Evolutionary conservation across 2,329 filamentous ascomycete species (phyloP), one percentile per base, ranked within the genome.

Genomic region (Chaetothyriales sp.): DNA sequence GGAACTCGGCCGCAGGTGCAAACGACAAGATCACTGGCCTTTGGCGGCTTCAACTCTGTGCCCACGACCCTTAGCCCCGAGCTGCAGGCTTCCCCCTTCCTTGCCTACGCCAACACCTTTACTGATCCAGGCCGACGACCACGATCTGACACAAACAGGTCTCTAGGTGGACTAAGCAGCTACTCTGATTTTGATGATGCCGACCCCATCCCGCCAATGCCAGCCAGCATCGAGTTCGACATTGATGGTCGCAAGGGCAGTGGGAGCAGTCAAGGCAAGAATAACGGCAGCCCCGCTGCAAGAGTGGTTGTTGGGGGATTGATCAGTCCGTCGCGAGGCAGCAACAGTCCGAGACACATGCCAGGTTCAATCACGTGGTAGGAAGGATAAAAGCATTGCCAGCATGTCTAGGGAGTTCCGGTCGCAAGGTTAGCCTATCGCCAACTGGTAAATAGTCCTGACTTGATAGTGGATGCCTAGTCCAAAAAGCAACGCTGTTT

Each of bases 1-100:
- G 75, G 75, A 51, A 76, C 75, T 8, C 71, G 69, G 52, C 60
- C 64, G 51, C 57, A 65, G 39, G 57, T 66, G 18, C 56, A 58
- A 39, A 49, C 52, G 43, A 48, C 53, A 10, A 55, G 58, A 9
- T 49, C 54, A 5, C 58, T 57, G 28, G 47, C 53, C n/a, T 59
- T 59, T 36, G 53, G 55, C 44, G 58, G 56, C 44, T 59, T 60
- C 45, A 53, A 58, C 19, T 53, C 57, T 12, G 54, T 59, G 43
- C 57, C 57, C 26, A 55, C 52, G 43, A 57, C 56, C 28, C 53
- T 56, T 44, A 51, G 56, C 15, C 56, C 58, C 28, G 51, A 51
- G 26, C 53, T 52, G 39, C 45, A 56, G 9, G 52, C 55, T 15
- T 60, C 58, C 19, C 59, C 59, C 8, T 60, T 61, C 47, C 54